Evolutionary conservation across 345 rosid genomes (phyloP).

Genomic region (rapeseed (Brassica napus)): DNA sequence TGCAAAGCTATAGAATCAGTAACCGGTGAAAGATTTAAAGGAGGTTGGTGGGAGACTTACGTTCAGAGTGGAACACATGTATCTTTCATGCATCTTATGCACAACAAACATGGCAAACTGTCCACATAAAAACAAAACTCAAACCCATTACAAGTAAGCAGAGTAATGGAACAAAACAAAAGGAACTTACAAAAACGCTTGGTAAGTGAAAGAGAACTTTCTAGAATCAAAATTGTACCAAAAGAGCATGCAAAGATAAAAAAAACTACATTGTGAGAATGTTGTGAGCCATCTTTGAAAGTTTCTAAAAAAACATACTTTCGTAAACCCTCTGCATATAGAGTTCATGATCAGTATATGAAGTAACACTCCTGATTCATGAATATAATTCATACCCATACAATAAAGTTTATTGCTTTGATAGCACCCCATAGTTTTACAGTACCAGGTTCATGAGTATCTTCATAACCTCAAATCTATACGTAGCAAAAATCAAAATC

Average conservation of each 20-base stretch:
- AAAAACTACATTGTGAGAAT: neutral
- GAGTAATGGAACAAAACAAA: neutral
- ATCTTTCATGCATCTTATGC: conserved; percentile 88
- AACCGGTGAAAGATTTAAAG: neutral
- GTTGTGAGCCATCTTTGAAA: neutral
- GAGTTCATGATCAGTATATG: no score
- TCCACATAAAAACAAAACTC: conserved; percentile 20
- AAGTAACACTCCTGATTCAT: no score
- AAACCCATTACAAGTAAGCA: conserved; percentile 7
- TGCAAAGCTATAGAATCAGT: neutral
- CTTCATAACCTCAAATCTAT: no score
- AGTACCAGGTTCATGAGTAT: no score
- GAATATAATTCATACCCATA: no score
- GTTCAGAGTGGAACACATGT: conserved; percentile 76
- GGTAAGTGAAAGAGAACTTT: neutral
- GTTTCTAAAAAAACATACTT: neutral
- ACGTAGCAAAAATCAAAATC: no score
- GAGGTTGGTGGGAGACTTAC: conserved; percentile 46
- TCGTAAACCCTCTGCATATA: neutral
- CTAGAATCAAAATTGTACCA: neutral
- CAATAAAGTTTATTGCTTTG: no score
- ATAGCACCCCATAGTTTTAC: no score
- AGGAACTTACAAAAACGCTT: conserved; percentile 10
- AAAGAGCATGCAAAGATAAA: neutral
- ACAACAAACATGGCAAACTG: conserved; percentile 93